Percentiles rank a stretch among this genome's conserved stretches.
These are phyloP conservation scores for Phanerochaete carnosa DNA, from an alignment of 768 basidiomycete species.

Conservation along the genomic window DNA sequence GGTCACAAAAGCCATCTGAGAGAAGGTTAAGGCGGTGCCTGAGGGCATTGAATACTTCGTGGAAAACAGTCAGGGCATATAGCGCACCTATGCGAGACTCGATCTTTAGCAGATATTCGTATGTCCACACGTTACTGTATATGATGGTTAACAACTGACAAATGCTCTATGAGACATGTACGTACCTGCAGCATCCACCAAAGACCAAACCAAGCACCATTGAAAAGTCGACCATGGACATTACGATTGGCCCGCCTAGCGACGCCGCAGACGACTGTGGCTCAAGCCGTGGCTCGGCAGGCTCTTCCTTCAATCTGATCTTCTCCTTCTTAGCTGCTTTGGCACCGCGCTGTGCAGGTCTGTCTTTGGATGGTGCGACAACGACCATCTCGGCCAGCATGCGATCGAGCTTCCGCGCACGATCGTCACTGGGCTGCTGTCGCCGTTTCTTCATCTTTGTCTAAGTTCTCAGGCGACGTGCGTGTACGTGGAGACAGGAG, in stretches of 20 bases:
- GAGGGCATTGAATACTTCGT: neutral
- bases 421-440: neutral
- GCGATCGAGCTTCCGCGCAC: neutral
- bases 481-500: neutral
- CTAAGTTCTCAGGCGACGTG: neutral
- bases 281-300: neutral
- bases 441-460: constrained; percentile 1
- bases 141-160: neutral
- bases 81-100: constrained; percentile 63
- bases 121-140: constrained; percentile 70
- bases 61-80: constrained; percentile 4
- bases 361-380: neutral
- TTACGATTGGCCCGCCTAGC: constrained; percentile 15
- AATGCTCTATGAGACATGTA: constrained; percentile 16
- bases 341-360: neutral
- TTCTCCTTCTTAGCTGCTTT: neutral
- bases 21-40: constrained; percentile 84
- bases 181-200: constrained; percentile 82
- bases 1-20: constrained; percentile 79
- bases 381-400: constrained; percentile 13
- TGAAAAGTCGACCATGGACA: constrained; percentile 33
- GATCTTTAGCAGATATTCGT: constrained; percentile 68
- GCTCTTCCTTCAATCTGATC: neutral
- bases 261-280: neutral
- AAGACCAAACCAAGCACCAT: constrained; percentile 60